A percentile compares a stretch with the other conserved stretches of the same genome.
phyloP scores from a whole-genome alignment of 106 monocot species.

The Chionographis japonica region DNA sequence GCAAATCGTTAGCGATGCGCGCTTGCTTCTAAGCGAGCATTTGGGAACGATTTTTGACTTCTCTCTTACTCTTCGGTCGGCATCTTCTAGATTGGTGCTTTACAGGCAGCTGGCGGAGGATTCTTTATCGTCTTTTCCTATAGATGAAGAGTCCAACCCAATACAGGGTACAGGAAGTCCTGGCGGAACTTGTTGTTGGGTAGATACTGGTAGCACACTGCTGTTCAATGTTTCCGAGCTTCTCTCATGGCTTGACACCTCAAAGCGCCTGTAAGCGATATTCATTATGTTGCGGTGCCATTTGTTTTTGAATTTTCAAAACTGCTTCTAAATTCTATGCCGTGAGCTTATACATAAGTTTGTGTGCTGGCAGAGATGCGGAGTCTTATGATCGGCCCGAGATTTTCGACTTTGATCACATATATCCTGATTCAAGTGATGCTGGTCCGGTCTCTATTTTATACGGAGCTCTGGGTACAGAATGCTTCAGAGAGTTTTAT shows the following conservation, averaged over 20 bases:
- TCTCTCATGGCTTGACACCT: conserved; percentile 41
- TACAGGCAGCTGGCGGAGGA: conserved; percentile 84
- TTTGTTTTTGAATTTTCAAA: not conserved
- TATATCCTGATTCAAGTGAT: conserved; percentile 39
- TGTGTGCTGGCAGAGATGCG: conserved; percentile 25
- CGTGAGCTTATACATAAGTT: not conserved
- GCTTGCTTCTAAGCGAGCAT: conserved; percentile 54
- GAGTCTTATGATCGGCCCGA: conserved; percentile 43
- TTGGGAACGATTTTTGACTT: conserved; percentile 72
- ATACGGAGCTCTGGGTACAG: conserved; percentile 88
- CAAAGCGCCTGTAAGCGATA: conserved; percentile 32
- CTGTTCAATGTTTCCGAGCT: conserved; percentile 56
- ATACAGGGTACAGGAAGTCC: conserved; percentile 2
- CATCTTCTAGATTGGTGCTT: conserved; percentile 72
- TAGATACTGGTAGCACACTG: conserved; percentile 65
- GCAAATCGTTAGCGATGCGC: conserved; percentile 51
- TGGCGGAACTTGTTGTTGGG: conserved; percentile 74
- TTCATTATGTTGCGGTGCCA: not conserved
- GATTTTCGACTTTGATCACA: conserved; percentile 91
- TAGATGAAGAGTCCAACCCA: conserved; percentile 18
- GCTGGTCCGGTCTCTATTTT: conserved; percentile 44
- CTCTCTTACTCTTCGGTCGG: conserved; percentile 69
- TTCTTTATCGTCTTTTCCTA: conserved; percentile 44
- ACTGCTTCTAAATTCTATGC: too few relatives aligned
- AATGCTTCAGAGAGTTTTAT: conserved; percentile 89